Conservation (phyloP, 1,139 yeast genomes). For the Pichia sp. region DNA sequence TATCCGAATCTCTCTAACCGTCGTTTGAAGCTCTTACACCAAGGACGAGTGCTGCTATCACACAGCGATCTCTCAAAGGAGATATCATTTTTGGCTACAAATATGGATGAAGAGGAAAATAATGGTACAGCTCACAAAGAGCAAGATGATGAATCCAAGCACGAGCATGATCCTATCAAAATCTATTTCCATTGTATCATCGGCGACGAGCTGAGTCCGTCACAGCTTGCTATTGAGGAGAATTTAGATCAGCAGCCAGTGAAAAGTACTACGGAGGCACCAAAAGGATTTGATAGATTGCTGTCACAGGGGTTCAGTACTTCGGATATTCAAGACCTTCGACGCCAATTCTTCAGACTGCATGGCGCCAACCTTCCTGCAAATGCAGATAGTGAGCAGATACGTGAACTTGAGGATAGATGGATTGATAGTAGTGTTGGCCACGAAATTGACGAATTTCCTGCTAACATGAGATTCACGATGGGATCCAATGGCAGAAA, state of each 20-base stretch:
- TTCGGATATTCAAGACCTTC: background rate
- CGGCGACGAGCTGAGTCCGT: background rate
- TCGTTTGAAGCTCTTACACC: slow-evolving; percentile 64
- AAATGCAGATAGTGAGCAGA: slow-evolving; percentile 27
- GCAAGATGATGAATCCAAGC: slow-evolving; percentile 9
- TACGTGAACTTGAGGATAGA: slow-evolving; percentile 70
- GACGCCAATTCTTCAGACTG: slow-evolving; percentile 43
- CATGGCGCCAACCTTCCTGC: slow-evolving; percentile 42
- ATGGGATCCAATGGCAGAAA: too few relatives aligned
- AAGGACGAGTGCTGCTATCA: slow-evolving; percentile 64
- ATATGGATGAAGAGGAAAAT: too few relatives aligned
- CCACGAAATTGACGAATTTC: too few relatives aligned
- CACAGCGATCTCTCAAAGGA: slow-evolving; percentile 50
- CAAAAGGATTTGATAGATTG: background rate
- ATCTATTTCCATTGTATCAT: slow-evolving; percentile 37
- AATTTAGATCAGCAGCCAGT: slow-evolving; percentile 36
- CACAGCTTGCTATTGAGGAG: background rate
- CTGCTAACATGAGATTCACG: too few relatives aligned
- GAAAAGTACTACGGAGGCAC: slow-evolving; percentile 27
- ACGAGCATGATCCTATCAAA: slow-evolving; percentile 15
- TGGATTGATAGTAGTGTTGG: slow-evolving; percentile 87
- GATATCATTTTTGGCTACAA: slow-evolving; percentile 27
- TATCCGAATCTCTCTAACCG: slow-evolving; percentile 34
- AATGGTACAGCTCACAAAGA: too few relatives aligned
- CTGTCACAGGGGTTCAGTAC: slow-evolving; percentile 35